phyloP scores from a whole-genome alignment of 345 rosid genomes.

The Carallia brachiata region DNA sequence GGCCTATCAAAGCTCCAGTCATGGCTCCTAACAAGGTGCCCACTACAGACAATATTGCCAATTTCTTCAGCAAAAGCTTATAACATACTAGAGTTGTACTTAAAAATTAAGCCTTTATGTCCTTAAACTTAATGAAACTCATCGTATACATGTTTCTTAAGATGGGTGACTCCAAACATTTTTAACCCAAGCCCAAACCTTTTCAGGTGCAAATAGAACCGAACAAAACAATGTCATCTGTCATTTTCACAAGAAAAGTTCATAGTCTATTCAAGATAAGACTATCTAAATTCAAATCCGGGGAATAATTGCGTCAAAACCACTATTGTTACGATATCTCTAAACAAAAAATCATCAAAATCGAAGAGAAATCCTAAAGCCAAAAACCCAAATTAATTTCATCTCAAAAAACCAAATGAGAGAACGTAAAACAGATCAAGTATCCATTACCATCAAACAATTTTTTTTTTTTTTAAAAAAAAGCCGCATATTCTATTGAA shows the following conservation, averaged over 20 bases:
- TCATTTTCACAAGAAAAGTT: not conserved
- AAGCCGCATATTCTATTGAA: not conserved
- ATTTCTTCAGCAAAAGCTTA: constrained; percentile 1
- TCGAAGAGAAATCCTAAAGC: constrained; percentile 5
- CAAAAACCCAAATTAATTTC: constrained; percentile 2
- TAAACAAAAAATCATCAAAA: not conserved
- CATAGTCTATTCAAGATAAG: not conserved
- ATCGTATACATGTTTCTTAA: not conserved
- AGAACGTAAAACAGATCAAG: constrained; percentile 15
- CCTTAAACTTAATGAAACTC: constrained; percentile 1
- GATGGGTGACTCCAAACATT: not conserved
- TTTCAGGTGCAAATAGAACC: not conserved
- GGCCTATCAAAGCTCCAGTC: constrained; percentile 99
- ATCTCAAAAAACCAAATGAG: constrained; percentile 1
- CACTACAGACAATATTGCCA: constrained; percentile 46
- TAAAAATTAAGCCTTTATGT: not conserved
- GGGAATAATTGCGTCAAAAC: not conserved
- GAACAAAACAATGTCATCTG: not conserved
- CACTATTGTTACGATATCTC: not conserved
- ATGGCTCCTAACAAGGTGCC: constrained; percentile 96
- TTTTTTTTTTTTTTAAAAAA: too few species aligned
- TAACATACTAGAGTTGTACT: not conserved
- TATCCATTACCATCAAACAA: constrained; percentile 5
- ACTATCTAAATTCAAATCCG: not conserved
- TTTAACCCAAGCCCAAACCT: too few species aligned